A percentile compares a stretch with the other conserved stretches of the same genome.
These are phyloP conservation scores for Loxodes magnus DNA, from an alignment of 73 alveolate genomes.

Conservation along the genomic window DNA sequence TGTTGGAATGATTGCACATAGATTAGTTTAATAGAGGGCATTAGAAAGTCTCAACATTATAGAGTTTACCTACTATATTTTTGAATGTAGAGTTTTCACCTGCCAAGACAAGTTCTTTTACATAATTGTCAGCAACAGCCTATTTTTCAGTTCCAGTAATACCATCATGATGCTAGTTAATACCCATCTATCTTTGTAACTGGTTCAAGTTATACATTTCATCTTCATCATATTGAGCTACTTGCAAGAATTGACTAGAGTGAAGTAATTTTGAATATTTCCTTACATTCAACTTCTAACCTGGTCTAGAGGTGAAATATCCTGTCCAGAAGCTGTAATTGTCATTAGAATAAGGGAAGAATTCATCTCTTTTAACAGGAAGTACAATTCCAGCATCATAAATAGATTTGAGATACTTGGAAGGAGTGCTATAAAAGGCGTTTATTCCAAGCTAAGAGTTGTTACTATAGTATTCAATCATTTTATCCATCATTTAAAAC, in stretches of 20 bases:
- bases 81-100: no score
- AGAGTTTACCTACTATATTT: no score
- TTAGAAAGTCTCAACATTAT: no score
- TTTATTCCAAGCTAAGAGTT: conserved; percentile 16
- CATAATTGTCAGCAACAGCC: conserved; percentile 65
- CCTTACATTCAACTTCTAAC: conserved; percentile 62
- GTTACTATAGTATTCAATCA: conserved; percentile 37
- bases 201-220: conserved; percentile 14
- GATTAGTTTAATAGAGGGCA: no score
- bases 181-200: conserved; percentile 18
- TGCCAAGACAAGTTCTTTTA: conserved; percentile 13
- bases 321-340: conserved; percentile 87
- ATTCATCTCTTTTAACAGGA: conserved; percentile 54
- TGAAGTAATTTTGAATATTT: conserved; percentile 13
- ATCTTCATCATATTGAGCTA: conserved; percentile 4
- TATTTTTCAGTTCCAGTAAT: conserved; percentile 78
- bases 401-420: conserved; percentile 34
- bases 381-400: conserved; percentile 15
- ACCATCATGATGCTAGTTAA: conserved; percentile 71
- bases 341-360: conserved; percentile 66
- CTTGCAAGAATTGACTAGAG: conserved; percentile 1
- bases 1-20: no score
- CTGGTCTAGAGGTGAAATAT: conserved; percentile 75
- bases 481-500: conserved; percentile 39
- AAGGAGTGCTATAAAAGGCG: conserved; percentile 51